Conservation (phyloP, 2,329 filamentous ascomycete species). For the Sporothrix sp. region DNA sequence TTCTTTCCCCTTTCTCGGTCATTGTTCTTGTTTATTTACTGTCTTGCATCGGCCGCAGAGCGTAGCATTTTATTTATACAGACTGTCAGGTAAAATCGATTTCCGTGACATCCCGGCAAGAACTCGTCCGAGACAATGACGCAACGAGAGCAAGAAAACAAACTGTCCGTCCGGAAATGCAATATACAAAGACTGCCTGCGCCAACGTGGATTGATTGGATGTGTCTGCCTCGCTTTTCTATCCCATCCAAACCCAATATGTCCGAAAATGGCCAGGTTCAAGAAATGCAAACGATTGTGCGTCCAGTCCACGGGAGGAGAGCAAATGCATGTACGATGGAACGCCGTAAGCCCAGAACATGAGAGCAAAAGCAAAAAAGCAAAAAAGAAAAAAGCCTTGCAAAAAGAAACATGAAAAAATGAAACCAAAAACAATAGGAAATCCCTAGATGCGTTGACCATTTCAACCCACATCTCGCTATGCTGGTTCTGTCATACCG, state of each 20-base stretch:
- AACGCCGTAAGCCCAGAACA: too few relatives aligned
- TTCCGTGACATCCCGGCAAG: too few relatives aligned
- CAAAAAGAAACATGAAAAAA: not conserved
- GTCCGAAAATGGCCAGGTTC: not conserved
- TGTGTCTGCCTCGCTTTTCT: not conserved
- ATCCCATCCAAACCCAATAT: not conserved
- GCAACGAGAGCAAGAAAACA: not conserved
- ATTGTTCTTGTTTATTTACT: not conserved
- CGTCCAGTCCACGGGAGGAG: not conserved
- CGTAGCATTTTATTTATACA: too few relatives aligned
- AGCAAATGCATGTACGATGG: too few relatives aligned
- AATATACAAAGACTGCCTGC: too few relatives aligned
- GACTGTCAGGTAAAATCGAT: too few relatives aligned
- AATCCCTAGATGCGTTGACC: slow-evolving; percentile 2
- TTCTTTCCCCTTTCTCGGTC: not conserved
- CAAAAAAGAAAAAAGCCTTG: slow-evolving; percentile 15
- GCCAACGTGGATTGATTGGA: too few relatives aligned
- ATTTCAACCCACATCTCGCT: slow-evolving; percentile 7
- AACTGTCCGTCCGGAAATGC: too few relatives aligned
- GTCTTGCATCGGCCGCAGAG: too few relatives aligned
- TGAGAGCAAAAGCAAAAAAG: slow-evolving; percentile 10
- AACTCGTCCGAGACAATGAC: too few relatives aligned
- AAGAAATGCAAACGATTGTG: not conserved
- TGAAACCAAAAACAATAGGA: slow-evolving; percentile 12
- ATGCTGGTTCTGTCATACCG: slow-evolving; percentile 11